Evolutionary conservation across 495 filamentous ascomycete genomes (phyloP).

Genomic region (Sporormia fimetaria): DNA sequence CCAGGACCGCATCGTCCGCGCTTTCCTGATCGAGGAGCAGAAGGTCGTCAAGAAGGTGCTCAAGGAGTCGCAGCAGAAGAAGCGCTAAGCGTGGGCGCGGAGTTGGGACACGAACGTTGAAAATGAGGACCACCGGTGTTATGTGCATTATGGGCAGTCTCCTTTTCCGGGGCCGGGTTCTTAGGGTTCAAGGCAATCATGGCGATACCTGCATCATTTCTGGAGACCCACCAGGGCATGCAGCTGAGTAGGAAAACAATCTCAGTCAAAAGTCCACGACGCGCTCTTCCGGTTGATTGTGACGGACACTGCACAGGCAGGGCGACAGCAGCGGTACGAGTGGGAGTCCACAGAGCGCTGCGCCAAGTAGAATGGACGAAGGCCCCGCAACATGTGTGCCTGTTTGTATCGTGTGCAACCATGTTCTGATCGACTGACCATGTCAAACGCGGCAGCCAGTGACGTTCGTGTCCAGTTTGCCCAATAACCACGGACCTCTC

Average conservation of each 20-base stretch:
- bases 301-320: too few species aligned
- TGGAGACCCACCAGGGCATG: background rate
- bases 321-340: too few species aligned
- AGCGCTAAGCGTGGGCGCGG: conserved; percentile 36
- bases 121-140: conserved; percentile 21
- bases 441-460: too few species aligned
- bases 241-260: conserved; percentile 7
- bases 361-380: too few species aligned
- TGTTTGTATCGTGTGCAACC: too few species aligned
- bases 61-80: conserved; percentile 87
- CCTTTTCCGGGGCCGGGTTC: conserved; percentile 15
- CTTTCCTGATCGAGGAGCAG: conserved; percentile 96
- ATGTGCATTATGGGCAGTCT: conserved; percentile 25
- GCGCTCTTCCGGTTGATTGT: too few species aligned
- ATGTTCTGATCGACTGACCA: too few species aligned
- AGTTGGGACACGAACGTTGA: conserved; percentile 5
- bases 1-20: conserved; percentile 90
- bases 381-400: too few species aligned
- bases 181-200: conserved; percentile 15
- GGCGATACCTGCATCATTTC: conserved; percentile 16
- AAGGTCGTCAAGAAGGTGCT: conserved; percentile 99
- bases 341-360: too few species aligned
- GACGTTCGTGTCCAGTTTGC: too few species aligned
- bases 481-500: too few species aligned
- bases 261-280: conserved; percentile 4